Percentiles rank a stretch among this genome's conserved stretches.
phyloP scores from a whole-genome alignment of 768 basidiomycete genomes.

The Boletus subcaerulescens region DNA sequence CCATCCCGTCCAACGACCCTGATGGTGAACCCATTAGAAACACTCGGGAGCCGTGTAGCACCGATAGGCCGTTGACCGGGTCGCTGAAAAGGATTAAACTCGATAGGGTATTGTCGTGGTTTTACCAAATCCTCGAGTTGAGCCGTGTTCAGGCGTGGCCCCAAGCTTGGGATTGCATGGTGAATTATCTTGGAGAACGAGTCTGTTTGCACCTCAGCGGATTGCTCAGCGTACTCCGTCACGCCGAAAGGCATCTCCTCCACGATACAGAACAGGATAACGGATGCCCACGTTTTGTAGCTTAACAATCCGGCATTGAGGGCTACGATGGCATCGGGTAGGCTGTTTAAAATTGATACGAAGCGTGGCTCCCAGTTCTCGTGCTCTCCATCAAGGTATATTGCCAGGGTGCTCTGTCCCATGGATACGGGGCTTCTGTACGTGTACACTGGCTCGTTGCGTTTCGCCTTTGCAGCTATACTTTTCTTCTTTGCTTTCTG shows the following conservation, averaged over 20 bases:
- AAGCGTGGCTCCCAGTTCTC: constrained; percentile 28
- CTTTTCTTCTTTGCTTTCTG: constrained; percentile 31
- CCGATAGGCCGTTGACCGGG: constrained; percentile 31
- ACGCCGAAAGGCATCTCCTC: constrained; percentile 32
- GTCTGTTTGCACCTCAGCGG: constrained; percentile 31
- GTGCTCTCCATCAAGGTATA: constrained; percentile 33
- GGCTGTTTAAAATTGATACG: constrained; percentile 10
- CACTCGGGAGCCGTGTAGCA: constrained; percentile 27
- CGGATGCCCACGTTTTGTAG: constrained; percentile 37
- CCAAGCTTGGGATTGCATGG: constrained; percentile 24
- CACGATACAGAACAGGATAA: constrained; percentile 31
- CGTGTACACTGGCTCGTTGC: constrained; percentile 28
- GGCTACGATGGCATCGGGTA: constrained; percentile 43
- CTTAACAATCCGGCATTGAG: constrained; percentile 39
- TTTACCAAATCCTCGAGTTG: constrained; percentile 23
- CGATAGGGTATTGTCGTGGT: constrained; percentile 29
- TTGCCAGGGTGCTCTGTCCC: constrained; percentile 38
- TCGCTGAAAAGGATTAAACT: constrained; percentile 33
- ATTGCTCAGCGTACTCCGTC: constrained; percentile 38
- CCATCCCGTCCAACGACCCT: constrained; percentile 23
- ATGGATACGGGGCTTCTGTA: constrained; percentile 37
- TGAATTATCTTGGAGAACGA: constrained; percentile 30
- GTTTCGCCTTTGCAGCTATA: constrained; percentile 31
- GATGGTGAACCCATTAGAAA: constrained; percentile 33
- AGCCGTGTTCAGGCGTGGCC: constrained; percentile 20